A percentile compares a stretch with the other conserved stretches of the same genome.
Evolutionary conservation across 1,284 basidiomycete genomes (phyloP).

Genomic region (Ustilago shanxiensis): DNA sequence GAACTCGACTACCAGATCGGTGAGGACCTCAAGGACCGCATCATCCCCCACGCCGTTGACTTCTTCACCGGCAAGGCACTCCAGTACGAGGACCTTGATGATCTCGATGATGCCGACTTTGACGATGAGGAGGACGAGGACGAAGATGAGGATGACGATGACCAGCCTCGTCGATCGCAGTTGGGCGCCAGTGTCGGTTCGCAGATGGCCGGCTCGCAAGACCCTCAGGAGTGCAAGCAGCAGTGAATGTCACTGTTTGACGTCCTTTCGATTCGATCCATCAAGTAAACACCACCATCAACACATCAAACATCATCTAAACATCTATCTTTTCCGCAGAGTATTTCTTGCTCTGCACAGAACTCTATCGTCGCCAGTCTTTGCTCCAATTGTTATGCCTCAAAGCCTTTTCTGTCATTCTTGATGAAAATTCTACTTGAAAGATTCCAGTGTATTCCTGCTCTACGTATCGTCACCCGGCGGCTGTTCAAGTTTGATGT

Average conservation of each 20-base stretch:
- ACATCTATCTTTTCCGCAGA: neutral
- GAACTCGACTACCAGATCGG: constrained; percentile 98
- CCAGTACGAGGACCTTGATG: constrained; percentile 80
- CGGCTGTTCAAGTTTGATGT: no score
- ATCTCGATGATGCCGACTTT: constrained; percentile 74
- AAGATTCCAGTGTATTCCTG: constrained; percentile 1
- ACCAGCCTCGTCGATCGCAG: constrained; percentile 48
- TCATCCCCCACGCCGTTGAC: constrained; percentile 91
- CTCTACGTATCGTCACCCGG: no score
- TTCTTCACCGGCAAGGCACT: constrained; percentile 94
- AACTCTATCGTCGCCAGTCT: neutral
- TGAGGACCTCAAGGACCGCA: constrained; percentile 97
- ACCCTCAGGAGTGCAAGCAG: constrained; percentile 68
- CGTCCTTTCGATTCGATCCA: no score
- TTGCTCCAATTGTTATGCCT: constrained; percentile 1
- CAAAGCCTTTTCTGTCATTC: neutral
- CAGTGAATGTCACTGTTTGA: constrained; percentile 38
- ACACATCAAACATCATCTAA: neutral
- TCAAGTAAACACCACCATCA: neutral
- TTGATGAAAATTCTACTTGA: neutral
- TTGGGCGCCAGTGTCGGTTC: constrained; percentile 51
- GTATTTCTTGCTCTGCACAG: neutral
- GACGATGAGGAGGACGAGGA: constrained; percentile 69
- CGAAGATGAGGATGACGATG: constrained; percentile 66
- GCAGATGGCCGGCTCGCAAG: constrained; percentile 60